Evolutionary conservation across 306 rosid genomes (phyloP), one percentile per base, ranked within the genome.

Genomic region (Gillenia trifoliata): DNA sequence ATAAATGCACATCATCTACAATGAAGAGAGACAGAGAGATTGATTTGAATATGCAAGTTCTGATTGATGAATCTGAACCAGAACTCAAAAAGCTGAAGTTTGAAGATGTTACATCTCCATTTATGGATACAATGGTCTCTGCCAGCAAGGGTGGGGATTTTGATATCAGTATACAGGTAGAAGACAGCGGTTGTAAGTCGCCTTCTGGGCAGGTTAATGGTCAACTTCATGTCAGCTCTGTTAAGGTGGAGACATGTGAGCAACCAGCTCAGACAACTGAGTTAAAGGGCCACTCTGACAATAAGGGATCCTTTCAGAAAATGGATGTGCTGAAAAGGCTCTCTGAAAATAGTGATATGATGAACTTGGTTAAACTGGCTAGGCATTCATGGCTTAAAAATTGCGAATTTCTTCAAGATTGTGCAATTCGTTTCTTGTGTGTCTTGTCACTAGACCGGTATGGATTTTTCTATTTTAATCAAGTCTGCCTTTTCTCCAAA

Each of bases 391-490:
- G 94, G 98, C 89, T 91, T 81, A 87, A 81, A 78, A 94, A 94
- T 85, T 87, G 77, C 61, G 91, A 85, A 82, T 91, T 94, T 85
- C 98, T 91, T 78, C 98, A 91, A 75, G 98, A 94, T 68, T 94
- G 96, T 80, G 92, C 89, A 47, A 87, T 94, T 66, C 97, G 98
- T 65, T 83, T 94, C 77, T 83, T 94, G 80, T 94, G 98, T 71
- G 93, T 94, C 49, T 71, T 94, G 87, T 87, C 96, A 40, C 87
- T 94, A 25, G 97, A 94, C 73, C 97, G 98, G 97, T 94, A 90
- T 66, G 89, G 67, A 57, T 80, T 75, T 61, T 40, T 47, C 15
- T 20, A 1, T 47, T 47, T 4, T 16, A 47, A 10, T 59, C 28
- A 59, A 38, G 26, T 69, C n/a, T 73, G 5, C 68, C 8, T 9